Percentiles rank a stretch among this genome's conserved stretches.
These are phyloP conservation scores for Fraxinus angustifolia DNA, from an alignment of 305 asterid species.

Conservation along the genomic window DNA sequence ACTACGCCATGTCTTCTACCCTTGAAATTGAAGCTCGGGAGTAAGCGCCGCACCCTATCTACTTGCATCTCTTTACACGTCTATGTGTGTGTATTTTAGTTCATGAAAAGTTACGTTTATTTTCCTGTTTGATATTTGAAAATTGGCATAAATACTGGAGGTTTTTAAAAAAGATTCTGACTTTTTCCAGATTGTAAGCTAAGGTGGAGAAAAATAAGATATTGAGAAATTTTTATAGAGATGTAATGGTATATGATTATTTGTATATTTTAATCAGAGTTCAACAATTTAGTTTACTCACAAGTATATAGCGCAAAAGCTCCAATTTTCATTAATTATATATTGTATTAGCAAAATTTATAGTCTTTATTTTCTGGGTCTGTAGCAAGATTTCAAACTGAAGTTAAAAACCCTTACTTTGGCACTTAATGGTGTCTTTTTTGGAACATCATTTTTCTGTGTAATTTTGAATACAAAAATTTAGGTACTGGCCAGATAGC, in stretches of 20 bases:
- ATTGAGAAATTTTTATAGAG: conserved; percentile 1
- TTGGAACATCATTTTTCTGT: background rate
- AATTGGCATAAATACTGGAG: background rate
- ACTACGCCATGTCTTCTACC: conserved; percentile 69
- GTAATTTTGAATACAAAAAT: background rate
- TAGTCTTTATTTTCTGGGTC: background rate
- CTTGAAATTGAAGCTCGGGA: conserved; percentile 95
- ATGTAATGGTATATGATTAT: background rate
- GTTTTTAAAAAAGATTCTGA: background rate
- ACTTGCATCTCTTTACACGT: background rate
- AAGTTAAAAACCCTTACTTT: background rate
- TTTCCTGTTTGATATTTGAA: background rate
- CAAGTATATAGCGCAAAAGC: background rate
- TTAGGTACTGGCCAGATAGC: background rate
- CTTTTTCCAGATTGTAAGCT: background rate
- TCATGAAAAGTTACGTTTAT: background rate
- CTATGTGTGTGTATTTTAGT: background rate
- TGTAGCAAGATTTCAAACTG: background rate
- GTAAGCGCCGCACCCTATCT: conserved; percentile 39
- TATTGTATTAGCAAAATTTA: background rate
- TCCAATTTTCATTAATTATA: background rate
- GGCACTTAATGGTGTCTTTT: background rate
- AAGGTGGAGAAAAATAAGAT: background rate
- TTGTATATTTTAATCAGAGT: background rate
- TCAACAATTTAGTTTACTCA: background rate